Percentiles rank a stretch among this genome's conserved stretches.
phyloP scores from a whole-genome alignment of 768 basidiomycete species.

The Pisolithus microcarpus region DNA sequence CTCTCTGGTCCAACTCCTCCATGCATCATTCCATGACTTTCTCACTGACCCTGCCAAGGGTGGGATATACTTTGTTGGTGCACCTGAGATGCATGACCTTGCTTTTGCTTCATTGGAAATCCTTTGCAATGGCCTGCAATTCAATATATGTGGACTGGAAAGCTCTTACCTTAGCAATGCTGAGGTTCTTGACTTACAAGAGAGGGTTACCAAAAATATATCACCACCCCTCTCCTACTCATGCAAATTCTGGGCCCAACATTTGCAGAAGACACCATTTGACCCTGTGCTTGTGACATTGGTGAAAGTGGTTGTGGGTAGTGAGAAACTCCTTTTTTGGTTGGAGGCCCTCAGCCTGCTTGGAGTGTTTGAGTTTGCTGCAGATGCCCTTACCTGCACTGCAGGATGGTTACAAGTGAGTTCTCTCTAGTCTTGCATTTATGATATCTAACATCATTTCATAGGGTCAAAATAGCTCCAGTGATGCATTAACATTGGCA shows the following conservation, averaged over 20 bases:
- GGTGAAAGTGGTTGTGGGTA: neutral
- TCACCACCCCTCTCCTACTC: slow-evolving; percentile 4
- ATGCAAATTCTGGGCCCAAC: slow-evolving; percentile 8
- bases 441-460: neutral
- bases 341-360: slow-evolving; percentile 1
- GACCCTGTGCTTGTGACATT: neutral
- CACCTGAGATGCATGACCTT: slow-evolving; percentile 12
- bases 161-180: slow-evolving; percentile 24
- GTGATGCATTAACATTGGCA: neutral
- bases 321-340: slow-evolving; percentile 8
- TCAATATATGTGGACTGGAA: slow-evolving; percentile 30
- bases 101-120: slow-evolving; percentile 16
- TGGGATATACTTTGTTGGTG: slow-evolving; percentile 9
- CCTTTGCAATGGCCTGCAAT: slow-evolving; percentile 24
- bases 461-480: neutral
- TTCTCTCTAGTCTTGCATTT: neutral
- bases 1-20: slow-evolving; percentile 12
- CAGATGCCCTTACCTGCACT: neutral
- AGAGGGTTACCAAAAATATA: neutral
- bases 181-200: slow-evolving; percentile 10
- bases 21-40: slow-evolving; percentile 25
- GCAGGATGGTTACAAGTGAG: neutral
- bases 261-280: neutral
- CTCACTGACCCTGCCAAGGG: slow-evolving; percentile 8
- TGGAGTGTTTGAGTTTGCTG: neutral